Percentiles rank a stretch among this genome's conserved stretches.
Evolutionary conservation across 352 stramenopile genomes (phyloP).

Genomic region (Phytophthora foliorum): DNA sequence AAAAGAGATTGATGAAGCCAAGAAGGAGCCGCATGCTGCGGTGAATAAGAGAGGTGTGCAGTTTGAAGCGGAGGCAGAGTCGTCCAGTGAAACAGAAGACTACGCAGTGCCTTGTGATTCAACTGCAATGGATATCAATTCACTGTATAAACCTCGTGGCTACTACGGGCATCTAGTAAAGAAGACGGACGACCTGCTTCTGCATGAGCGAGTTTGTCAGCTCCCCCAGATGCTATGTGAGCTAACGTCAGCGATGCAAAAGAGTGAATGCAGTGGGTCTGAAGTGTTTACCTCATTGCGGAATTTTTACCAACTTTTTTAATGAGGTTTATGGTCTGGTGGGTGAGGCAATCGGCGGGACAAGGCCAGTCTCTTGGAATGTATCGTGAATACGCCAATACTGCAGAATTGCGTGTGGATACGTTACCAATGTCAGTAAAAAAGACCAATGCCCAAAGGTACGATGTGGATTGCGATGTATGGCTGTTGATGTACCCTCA

Average conservation of each 20-base stretch:
- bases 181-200: neutral
- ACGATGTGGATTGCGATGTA: neutral
- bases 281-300: neutral
- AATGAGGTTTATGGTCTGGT: neutral
- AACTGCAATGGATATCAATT: neutral
- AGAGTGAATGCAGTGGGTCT: neutral
- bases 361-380: neutral
- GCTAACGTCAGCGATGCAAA: neutral
- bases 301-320: too few relatives aligned
- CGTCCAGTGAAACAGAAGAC: neutral
- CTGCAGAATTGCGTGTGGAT: neutral
- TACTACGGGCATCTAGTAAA: neutral
- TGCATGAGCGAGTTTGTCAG: neutral
- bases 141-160: neutral
- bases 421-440: neutral
- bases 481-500: neutral
- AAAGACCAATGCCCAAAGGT: neutral
- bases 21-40: neutral
- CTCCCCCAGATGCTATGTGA: neutral
- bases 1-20: neutral
- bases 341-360: neutral
- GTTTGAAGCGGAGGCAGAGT: neutral
- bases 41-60: neutral
- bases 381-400: neutral
- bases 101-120: neutral